Evolutionary conservation across 139 green algal species (phyloP).

Genomic region (Chlamydomonas incerta): DNA sequence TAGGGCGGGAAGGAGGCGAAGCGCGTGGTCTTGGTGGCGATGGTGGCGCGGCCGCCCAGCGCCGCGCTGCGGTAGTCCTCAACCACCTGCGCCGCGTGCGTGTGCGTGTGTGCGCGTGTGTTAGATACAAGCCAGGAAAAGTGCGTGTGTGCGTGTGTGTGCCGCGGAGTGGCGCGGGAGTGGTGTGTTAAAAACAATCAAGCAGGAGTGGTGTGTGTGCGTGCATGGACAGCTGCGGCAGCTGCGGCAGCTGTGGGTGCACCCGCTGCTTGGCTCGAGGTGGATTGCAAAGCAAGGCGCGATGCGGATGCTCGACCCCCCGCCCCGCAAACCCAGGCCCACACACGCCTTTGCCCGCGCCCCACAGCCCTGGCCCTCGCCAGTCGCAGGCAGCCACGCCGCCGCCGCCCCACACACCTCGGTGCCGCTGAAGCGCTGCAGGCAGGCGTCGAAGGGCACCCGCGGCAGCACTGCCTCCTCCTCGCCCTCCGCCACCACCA

Average conservation of each 20-base stretch:
- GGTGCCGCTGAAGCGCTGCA: slow-evolving; percentile 73
- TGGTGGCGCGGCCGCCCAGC: slow-evolving; percentile 63
- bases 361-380: neutral
- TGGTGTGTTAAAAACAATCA: too few relatives aligned
- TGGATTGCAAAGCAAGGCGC: too few relatives aligned
- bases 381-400: neutral
- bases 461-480: slow-evolving; percentile 54
- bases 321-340: too few relatives aligned
- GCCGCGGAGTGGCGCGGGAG: too few relatives aligned
- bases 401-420: slow-evolving; percentile 49
- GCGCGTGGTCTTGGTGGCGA: slow-evolving; percentile 65
- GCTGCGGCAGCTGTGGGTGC: too few relatives aligned
- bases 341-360: too few relatives aligned
- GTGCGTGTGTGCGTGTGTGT: neutral
- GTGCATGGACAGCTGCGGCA: too few relatives aligned
- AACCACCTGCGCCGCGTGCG: slow-evolving; percentile 57
- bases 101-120: neutral
- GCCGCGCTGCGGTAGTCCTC: slow-evolving; percentile 87
- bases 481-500: slow-evolving; percentile 21
- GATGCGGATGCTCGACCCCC: too few relatives aligned
- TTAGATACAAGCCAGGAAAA: too few relatives aligned
- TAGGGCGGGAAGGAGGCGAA: slow-evolving; percentile 92
- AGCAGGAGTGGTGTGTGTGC: too few relatives aligned
- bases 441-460: slow-evolving; percentile 90
- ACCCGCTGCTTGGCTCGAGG: too few relatives aligned